Conservation (phyloP, 140 eudicot species). For the Cichorium intybus region DNA sequence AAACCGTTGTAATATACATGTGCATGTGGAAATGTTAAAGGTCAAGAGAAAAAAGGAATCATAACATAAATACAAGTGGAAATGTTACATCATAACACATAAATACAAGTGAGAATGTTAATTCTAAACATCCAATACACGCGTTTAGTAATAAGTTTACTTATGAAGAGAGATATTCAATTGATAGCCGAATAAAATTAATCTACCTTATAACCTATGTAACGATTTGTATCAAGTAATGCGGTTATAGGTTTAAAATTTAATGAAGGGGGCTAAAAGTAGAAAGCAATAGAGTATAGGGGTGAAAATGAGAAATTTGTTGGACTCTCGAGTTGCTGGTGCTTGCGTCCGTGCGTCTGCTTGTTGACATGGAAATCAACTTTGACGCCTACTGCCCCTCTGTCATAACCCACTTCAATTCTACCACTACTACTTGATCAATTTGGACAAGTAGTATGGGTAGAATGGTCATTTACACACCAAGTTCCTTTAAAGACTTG, state of each 20-base stretch:
- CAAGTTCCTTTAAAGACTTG: neutral
- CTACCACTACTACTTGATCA: neutral
- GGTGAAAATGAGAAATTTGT: slow-evolving; percentile 4
- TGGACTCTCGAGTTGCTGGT: neutral
- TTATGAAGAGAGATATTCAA: neutral
- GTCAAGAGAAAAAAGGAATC: neutral
- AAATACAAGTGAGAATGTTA: no score
- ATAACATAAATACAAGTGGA: no score
- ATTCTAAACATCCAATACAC: neutral
- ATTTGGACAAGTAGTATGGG: neutral
- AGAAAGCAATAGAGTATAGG: neutral
- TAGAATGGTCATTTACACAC: slow-evolving; percentile 8
- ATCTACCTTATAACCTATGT: no score
- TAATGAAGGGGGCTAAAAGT: neutral
- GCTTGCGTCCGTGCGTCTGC: slow-evolving; percentile 10
- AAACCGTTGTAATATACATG: neutral
- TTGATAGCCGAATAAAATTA: neutral
- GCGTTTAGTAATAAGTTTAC: no score
- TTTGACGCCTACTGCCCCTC: slow-evolving; percentile 2
- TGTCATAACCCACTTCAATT: slow-evolving; percentile 10
- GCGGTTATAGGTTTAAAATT: no score
- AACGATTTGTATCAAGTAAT: no score
- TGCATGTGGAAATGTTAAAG: neutral
- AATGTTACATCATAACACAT: neutral
- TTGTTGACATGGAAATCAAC: slow-evolving; percentile 17